A percentile compares a stretch with the other conserved stretches of the same genome.
Evolutionary conservation across 1,284 basidiomycete genomes (phyloP).

Genomic region (Apiotrichum sp.): DNA sequence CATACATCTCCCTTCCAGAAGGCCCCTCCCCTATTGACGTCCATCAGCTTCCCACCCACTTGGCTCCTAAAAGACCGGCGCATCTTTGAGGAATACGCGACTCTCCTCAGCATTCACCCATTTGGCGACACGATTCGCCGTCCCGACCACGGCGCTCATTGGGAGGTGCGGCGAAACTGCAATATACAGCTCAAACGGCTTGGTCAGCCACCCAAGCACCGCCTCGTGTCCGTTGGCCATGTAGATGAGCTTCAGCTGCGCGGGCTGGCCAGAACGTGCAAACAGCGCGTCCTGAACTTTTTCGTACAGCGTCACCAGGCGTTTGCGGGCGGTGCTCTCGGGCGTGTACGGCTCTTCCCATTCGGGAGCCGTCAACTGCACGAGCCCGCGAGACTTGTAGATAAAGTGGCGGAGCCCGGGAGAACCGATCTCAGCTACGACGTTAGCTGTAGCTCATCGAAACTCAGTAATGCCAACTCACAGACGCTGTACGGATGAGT

Average conservation of each 20-base stretch:
- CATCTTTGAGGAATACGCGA: slow-evolving; percentile 73
- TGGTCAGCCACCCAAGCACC: slow-evolving; percentile 75
- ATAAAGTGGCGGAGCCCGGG: slow-evolving; percentile 88
- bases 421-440: slow-evolving; percentile 64
- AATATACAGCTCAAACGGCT: slow-evolving; percentile 86
- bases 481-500: slow-evolving; percentile 43
- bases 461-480: slow-evolving; percentile 25
- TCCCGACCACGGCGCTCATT: slow-evolving; percentile 74
- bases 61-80: slow-evolving; percentile 65
- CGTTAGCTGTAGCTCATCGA: slow-evolving; percentile 49
- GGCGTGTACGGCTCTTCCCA: slow-evolving; percentile 74
- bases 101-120: slow-evolving; percentile 87
- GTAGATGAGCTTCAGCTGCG: slow-evolving; percentile 72
- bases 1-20: too few relatives aligned
- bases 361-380: slow-evolving; percentile 76
- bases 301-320: slow-evolving; percentile 74
- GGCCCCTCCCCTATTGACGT: too few relatives aligned
- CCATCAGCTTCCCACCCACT: too few relatives aligned
- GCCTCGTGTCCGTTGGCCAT: slow-evolving; percentile 76
- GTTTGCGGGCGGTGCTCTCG: slow-evolving; percentile 43
- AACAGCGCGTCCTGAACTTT: slow-evolving; percentile 75
- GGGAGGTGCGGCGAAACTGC: slow-evolving; percentile 72
- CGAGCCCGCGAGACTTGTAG: slow-evolving; percentile 81
- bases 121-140: slow-evolving; percentile 77
- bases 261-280: slow-evolving; percentile 67